Conservation (phyloP, 768 basidiomycete genomes). For the Pulveroboletus sp. region DNA sequence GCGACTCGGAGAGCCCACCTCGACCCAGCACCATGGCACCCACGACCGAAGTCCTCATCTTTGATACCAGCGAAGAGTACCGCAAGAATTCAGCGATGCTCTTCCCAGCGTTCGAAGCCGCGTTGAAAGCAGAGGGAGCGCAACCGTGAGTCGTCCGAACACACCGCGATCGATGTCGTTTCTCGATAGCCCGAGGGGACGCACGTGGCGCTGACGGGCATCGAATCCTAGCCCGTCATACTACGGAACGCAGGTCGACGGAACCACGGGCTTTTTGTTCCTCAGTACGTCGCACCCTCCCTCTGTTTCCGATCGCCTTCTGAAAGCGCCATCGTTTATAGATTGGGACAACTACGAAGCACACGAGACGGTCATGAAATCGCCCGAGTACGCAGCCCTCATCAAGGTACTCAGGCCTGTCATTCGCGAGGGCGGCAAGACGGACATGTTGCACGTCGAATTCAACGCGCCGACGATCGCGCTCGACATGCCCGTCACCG, state of each 20-base stretch:
- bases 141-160: constrained; percentile 13
- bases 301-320: neutral
- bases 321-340: neutral
- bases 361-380: constrained; percentile 15
- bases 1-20: too few species aligned
- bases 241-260: constrained; percentile 21
- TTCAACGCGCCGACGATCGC: constrained; percentile 16
- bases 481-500: constrained; percentile 23
- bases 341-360: constrained; percentile 27
- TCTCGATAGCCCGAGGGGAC: too few species aligned
- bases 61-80: too few species aligned
- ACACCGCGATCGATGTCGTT: too few species aligned
- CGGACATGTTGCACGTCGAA: constrained; percentile 20
- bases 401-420: neutral
- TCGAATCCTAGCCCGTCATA: too few species aligned
- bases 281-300: constrained; percentile 11
- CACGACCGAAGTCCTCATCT: too few species aligned
- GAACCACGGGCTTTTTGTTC: constrained; percentile 10
- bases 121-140: constrained; percentile 9
- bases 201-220: too few species aligned
- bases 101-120: constrained; percentile 6
- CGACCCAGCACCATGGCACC: too few species aligned
- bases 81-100: too few species aligned
- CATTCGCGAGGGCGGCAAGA: neutral
- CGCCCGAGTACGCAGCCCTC: constrained; percentile 4